phyloP scores from a whole-genome alignment of 1,284 basidiomycete genomes.

The Trichosporon sp. region DNA sequence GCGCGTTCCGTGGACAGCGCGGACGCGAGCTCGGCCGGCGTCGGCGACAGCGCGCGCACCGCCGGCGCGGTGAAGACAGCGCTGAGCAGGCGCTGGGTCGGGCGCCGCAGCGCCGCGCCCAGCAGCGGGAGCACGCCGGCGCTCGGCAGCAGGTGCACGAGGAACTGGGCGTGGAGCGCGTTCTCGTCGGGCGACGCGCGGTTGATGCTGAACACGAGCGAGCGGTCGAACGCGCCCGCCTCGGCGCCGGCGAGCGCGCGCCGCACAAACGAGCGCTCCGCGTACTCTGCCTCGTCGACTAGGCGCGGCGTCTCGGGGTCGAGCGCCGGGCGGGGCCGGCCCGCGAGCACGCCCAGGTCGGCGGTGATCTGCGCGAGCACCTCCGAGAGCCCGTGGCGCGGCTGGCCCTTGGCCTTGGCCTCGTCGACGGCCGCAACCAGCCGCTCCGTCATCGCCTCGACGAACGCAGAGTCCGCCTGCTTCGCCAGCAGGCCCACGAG shows the following conservation, averaged over 20 bases:
- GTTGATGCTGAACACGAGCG: slow-evolving; percentile 9
- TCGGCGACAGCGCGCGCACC: background rate
- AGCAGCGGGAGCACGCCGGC: slow-evolving; percentile 9
- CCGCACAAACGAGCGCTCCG: slow-evolving; percentile 13
- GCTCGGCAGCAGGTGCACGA: slow-evolving; percentile 21
- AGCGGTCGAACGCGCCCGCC: background rate
- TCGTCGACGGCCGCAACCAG: slow-evolving; percentile 27
- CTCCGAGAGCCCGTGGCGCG: slow-evolving; percentile 48
- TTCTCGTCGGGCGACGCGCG: slow-evolving; percentile 11
- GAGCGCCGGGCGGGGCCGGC: background rate
- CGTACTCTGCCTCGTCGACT: slow-evolving; percentile 19
- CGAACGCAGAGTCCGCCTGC: slow-evolving; percentile 50
- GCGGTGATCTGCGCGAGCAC: slow-evolving; percentile 58
- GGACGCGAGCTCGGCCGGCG: background rate
- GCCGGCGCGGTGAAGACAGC: background rate
- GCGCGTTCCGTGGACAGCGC: background rate
- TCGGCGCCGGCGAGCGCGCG: slow-evolving; percentile 8
- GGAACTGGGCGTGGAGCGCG: slow-evolving; percentile 22
- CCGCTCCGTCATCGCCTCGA: slow-evolving; percentile 25
- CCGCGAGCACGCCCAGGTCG: slow-evolving; percentile 54
- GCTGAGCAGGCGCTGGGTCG: background rate
- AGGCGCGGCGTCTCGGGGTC: slow-evolving; percentile 19
- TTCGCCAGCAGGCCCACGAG: slow-evolving; percentile 59
- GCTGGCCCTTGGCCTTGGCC: slow-evolving; percentile 36
- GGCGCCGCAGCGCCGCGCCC: background rate